These are phyloP conservation scores for Thymus mandschuricus DNA, from an alignment of 257 asterid species.

Conservation along the genomic window DNA sequence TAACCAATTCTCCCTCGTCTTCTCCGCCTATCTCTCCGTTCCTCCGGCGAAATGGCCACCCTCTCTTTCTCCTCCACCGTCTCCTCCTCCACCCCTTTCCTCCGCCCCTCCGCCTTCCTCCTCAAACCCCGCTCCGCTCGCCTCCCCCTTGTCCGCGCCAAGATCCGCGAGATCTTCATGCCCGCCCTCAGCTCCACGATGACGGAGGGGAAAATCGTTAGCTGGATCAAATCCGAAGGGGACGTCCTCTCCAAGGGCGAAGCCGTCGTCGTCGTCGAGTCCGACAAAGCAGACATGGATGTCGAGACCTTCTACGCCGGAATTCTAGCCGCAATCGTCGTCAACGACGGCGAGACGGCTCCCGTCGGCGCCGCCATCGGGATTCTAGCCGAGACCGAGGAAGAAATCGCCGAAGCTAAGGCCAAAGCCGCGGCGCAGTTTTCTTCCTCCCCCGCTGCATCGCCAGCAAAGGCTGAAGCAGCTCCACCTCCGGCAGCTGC, in stretches of 20 bases:
- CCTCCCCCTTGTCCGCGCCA: conserved; percentile 47
- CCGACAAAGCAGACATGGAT: conserved; percentile 89
- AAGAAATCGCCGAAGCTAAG: conserved; percentile 59
- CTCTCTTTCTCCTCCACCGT: conserved; percentile 63
- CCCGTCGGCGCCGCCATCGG: conserved; percentile 77
- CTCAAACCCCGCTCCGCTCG: conserved; percentile 36
- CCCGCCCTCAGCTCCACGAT: conserved; percentile 93
- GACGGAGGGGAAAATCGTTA: conserved; percentile 92
- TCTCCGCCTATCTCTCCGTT: conserved; percentile 48
- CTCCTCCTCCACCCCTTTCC: conserved; percentile 52
- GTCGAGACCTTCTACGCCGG: conserved; percentile 84
- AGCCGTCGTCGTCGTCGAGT: conserved; percentile 83
- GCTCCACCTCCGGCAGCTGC: conserved; percentile 40
- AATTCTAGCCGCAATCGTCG: conserved; percentile 71
- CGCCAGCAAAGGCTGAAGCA: conserved; percentile 30
- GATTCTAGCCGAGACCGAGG: conserved; percentile 68
- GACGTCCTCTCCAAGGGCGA: conserved; percentile 82
- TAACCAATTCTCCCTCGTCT: conserved; percentile 54
- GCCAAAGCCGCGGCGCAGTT: conserved; percentile 56
- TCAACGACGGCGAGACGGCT: conserved; percentile 71
- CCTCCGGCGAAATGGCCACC: conserved; percentile 37
- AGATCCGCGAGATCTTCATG: conserved; percentile 95
- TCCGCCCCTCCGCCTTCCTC: conserved; percentile 49
- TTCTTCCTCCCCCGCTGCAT: background rate
- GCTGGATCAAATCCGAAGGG: conserved; percentile 88